Conservation (phyloP, 2,329 filamentous ascomycete genomes). For the Cryoendolithus antarcticus region DNA sequence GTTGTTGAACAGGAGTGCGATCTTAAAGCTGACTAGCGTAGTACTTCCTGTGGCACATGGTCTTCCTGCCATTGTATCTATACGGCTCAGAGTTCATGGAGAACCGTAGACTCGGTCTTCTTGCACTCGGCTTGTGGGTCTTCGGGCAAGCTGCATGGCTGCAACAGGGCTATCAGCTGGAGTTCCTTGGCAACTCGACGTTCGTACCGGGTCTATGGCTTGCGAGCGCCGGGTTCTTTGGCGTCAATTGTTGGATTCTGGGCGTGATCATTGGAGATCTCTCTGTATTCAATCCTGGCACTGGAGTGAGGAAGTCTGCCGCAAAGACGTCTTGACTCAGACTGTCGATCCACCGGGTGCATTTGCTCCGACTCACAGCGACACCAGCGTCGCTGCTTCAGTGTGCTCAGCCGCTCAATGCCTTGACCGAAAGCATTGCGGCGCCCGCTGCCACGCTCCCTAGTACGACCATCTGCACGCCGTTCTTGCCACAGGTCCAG, state of each 20-base stretch:
- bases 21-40: slow-evolving; percentile 24
- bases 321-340: too few relatives aligned
- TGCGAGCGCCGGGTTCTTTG: slow-evolving; percentile 66
- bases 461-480: slow-evolving; percentile 51
- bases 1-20: too few relatives aligned
- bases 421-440: slow-evolving; percentile 50
- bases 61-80: slow-evolving; percentile 84
- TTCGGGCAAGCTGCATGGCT: slow-evolving; percentile 48
- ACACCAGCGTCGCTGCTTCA: too few relatives aligned
- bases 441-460: slow-evolving; percentile 54
- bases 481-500: slow-evolving; percentile 45
- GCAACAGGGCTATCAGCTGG: slow-evolving; percentile 38
- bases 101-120: slow-evolving; percentile 47
- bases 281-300: too few relatives aligned
- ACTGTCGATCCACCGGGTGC: too few relatives aligned
- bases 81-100: slow-evolving; percentile 62
- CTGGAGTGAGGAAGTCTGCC: too few relatives aligned
- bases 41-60: slow-evolving; percentile 98
- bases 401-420: slow-evolving; percentile 30
- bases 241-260: slow-evolving; percentile 77
- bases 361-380: too few relatives aligned
- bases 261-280: slow-evolving; percentile 65
- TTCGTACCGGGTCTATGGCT: slow-evolving; percentile 78
- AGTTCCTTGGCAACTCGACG: slow-evolving; percentile 59
- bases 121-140: slow-evolving; percentile 62